Base-by-base conservation (phyloP, 768 basidiomycete genomes). In the Leucosporidium creatinivorum region DNA sequence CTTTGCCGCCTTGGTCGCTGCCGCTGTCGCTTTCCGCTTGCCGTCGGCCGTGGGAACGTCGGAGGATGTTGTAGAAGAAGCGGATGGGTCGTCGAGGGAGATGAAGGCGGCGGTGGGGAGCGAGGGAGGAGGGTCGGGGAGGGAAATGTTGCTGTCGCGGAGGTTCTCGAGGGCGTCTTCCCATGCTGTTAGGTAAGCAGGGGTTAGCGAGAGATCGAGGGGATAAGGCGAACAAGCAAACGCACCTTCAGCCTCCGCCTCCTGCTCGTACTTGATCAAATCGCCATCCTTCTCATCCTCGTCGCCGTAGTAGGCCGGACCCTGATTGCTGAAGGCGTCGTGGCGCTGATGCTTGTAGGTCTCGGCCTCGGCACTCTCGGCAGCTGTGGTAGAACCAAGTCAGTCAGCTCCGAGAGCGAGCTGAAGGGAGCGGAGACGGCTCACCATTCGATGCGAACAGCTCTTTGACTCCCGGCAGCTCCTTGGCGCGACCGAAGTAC, bases 401-500 rank as follows among this genome's bases (percentile, higher is more conserved):
- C 36, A 58, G 36, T 25, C 1, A 3, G 19, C 31, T 12, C 23
- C n/a, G 58, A 19, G 15, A n/a, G 33, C 2, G n/a, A 13, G 58
- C 44, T 5, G 2, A 12, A 17, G 15, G 44, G 26, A 49, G 36
- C 39, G 39, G 39, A 31, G 39, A 55, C n/a, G 10, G 75, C 73
- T 86, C 84, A 79, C 91, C 89, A 55, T 87, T 84, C 77, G 87
- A 86, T 76, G 88, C 82, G 76, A 97, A 98, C n/a, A 99, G 84
- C 78, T 98, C 94, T 66, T 87, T 87, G 17, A 97, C 91, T 49
- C 94, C 93, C 0, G 94, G 94, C 2, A 99, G 81, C 63, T 98
- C 94, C 77, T 91, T 94, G 5, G 94, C 92, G 33, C 93, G 87
- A 65, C 93, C 94, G 77, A 99, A 98, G 79, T 97, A 98, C 77